phyloP scores from a whole-genome alignment of 768 basidiomycete species.

The Royoungia palumana region DNA sequence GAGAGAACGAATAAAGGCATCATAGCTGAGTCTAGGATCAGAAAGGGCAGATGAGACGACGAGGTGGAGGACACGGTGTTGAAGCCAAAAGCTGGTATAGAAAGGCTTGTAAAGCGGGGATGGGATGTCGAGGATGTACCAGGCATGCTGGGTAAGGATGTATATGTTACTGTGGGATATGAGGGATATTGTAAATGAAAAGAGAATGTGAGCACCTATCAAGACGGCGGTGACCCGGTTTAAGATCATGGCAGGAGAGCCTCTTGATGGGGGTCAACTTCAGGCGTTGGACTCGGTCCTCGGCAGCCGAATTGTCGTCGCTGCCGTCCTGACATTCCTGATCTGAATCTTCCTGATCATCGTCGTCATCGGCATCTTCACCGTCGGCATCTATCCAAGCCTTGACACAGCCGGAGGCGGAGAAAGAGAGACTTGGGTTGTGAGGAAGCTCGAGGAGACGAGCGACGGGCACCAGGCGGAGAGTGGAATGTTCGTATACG shows the following conservation, averaged over 20 bases:
- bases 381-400: slow-evolving; percentile 35
- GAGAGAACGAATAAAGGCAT: slow-evolving; percentile 39
- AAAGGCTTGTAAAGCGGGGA: slow-evolving; percentile 42
- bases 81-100: slow-evolving; percentile 47
- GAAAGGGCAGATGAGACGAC: slow-evolving; percentile 38
- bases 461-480: slow-evolving; percentile 39
- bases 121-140: slow-evolving; percentile 65
- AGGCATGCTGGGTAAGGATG: slow-evolving; percentile 56
- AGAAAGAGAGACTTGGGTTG: slow-evolving; percentile 27
- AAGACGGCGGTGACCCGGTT: slow-evolving; percentile 24
- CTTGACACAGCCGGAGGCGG: slow-evolving; percentile 38
- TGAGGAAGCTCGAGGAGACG: slow-evolving; percentile 35
- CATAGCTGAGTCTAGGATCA: slow-evolving; percentile 35
- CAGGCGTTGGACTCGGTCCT: slow-evolving; percentile 30
- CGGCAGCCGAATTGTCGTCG: slow-evolving; percentile 1
- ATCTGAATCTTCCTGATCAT: slow-evolving; percentile 22
- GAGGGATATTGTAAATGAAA: slow-evolving; percentile 4
- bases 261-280: slow-evolving; percentile 44
- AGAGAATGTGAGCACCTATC: slow-evolving; percentile 40
- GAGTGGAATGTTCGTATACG: slow-evolving; percentile 43
- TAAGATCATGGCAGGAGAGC: slow-evolving; percentile 44
- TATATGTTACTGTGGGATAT: slow-evolving; percentile 54
- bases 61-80: slow-evolving; percentile 50
- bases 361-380: slow-evolving; percentile 24
- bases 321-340: not conserved